Percentiles rank a stretch among this genome's conserved stretches.
These are phyloP conservation scores for Nakazawaea wyomingensis DNA, from an alignment of 805 yeast species.

Conservation along the genomic window DNA sequence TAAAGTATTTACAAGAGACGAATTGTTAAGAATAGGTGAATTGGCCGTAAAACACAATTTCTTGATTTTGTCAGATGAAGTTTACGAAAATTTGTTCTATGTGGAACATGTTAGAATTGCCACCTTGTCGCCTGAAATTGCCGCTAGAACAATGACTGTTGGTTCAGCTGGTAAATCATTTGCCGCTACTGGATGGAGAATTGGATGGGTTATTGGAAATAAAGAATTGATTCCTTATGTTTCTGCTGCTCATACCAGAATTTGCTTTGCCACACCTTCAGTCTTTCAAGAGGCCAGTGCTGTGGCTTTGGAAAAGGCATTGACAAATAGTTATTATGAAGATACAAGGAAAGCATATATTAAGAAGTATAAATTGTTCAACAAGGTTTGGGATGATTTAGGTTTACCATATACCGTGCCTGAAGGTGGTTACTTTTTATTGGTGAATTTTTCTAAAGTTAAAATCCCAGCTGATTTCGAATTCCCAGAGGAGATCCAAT, in stretches of 20 bases:
- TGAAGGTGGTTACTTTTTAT: constrained; percentile 89
- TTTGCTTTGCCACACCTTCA: constrained; percentile 85
- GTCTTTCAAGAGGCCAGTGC: constrained; percentile 93
- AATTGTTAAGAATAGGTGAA: constrained; percentile 69
- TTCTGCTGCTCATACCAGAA: constrained; percentile 87
- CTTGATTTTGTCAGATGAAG: constrained; percentile 86
- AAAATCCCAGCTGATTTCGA: constrained; percentile 68
- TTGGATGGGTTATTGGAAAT: constrained; percentile 93
- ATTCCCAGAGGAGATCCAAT: constrained; percentile 64
- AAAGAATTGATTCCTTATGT: constrained; percentile 77
- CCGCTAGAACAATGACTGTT: constrained; percentile 75
- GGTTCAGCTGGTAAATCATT: constrained; percentile 98
- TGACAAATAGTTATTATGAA: constrained; percentile 59
- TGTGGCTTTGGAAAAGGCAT: constrained; percentile 62
- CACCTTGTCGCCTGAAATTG: constrained; percentile 72
- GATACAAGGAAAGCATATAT: constrained; percentile 62
- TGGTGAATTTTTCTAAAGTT: constrained; percentile 82
- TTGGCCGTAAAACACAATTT: constrained; percentile 83
- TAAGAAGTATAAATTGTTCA: constrained; percentile 68
- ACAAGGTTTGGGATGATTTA: constrained; percentile 76
- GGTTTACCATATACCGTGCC: constrained; percentile 86
- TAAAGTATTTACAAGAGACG: constrained; percentile 74
- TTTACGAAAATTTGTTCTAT: constrained; percentile 86
- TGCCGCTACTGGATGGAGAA: constrained; percentile 99
- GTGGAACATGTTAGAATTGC: constrained; percentile 77